phyloP scores from a whole-genome alignment of 495 filamentous ascomycete species.

The Penicillium goetzii region DNA sequence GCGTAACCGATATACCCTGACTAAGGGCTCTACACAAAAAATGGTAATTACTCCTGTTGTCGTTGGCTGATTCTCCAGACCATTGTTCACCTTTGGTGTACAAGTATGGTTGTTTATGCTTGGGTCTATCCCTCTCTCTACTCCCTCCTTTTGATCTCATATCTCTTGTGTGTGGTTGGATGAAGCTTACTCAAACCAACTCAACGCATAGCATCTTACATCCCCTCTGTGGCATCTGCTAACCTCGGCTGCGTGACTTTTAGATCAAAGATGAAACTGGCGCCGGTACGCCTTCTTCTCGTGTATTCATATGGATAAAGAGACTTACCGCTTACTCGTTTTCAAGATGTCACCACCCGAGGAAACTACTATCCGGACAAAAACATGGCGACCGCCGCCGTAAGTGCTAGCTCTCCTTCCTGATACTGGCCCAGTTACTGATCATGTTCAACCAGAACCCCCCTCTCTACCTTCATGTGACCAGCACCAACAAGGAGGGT shows the following conservation, averaged over 20 bases:
- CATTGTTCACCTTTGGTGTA: slow-evolving; percentile 16
- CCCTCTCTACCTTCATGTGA: slow-evolving; percentile 92
- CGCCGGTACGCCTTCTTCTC: slow-evolving; percentile 86
- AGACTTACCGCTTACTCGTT: slow-evolving; percentile 62
- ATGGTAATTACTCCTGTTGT: slow-evolving; percentile 91
- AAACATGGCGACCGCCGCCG: slow-evolving; percentile 90
- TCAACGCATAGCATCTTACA: slow-evolving; percentile 67
- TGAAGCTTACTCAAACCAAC: slow-evolving; percentile 79
- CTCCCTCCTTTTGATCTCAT: slow-evolving; percentile 40
- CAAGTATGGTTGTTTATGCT: slow-evolving; percentile 28
- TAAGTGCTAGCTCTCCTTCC: slow-evolving; percentile 51
- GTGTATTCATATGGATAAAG: slow-evolving; percentile 51
- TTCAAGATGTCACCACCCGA: slow-evolving; percentile 97
- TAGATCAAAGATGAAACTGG: slow-evolving; percentile 99
- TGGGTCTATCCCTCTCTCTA: slow-evolving; percentile 43
- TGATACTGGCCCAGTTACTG: slow-evolving; percentile 7
- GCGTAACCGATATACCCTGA: slow-evolving; percentile 95
- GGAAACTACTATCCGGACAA: slow-evolving; percentile 97
- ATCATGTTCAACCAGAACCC: slow-evolving; percentile 65
- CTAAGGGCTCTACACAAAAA: slow-evolving; percentile 97
- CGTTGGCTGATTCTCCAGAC: slow-evolving; percentile 81
- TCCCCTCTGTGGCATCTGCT: slow-evolving; percentile 94
- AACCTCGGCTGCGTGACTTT: slow-evolving; percentile 86
- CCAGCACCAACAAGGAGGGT: slow-evolving; percentile 88
- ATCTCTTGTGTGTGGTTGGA: slow-evolving; percentile 60